A percentile compares a stretch with the other conserved stretches of the same genome.
Evolutionary conservation across 2,329 filamentous ascomycete species (phyloP).

Genomic region (Beauveria sp.): DNA sequence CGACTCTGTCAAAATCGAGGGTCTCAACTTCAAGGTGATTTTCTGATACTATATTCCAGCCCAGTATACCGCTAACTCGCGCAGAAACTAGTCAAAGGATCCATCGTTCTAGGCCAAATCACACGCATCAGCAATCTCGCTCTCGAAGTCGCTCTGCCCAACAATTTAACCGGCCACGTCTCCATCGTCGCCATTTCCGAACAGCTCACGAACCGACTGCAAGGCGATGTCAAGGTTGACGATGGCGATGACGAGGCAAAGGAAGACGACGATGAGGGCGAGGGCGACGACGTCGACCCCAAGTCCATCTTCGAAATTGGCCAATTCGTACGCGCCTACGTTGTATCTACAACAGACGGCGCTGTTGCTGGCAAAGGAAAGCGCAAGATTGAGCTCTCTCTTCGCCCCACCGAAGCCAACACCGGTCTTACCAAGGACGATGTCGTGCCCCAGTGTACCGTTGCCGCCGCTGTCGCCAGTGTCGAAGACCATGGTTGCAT

Average conservation of each 20-base stretch:
- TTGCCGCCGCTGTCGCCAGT: constrained; percentile 83
- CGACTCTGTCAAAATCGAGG: constrained; percentile 65
- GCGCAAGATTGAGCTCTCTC: constrained; percentile 78
- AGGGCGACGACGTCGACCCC: constrained; percentile 61
- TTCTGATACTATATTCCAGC: background rate
- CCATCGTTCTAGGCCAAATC: constrained; percentile 80
- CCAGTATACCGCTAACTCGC: constrained; percentile 4
- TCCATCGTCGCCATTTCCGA: constrained; percentile 89
- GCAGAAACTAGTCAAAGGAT: constrained; percentile 76
- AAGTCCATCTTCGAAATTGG: constrained; percentile 70
- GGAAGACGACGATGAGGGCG: constrained; percentile 44
- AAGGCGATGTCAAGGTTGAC: constrained; percentile 52
- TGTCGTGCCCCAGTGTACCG: constrained; percentile 63
- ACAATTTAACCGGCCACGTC: constrained; percentile 85
- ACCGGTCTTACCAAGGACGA: constrained; percentile 64
- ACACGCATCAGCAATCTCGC: constrained; percentile 73
- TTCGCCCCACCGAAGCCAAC: constrained; percentile 75
- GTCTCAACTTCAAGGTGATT: constrained; percentile 77
- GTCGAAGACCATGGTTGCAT: constrained; percentile 94
- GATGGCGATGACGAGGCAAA: constrained; percentile 49
- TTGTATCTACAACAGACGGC: constrained; percentile 70
- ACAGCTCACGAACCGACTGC: constrained; percentile 65
- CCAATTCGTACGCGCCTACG: constrained; percentile 80
- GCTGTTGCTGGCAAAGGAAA: constrained; percentile 55
- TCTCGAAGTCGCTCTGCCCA: constrained; percentile 76